Conservation (phyloP, 73 alveolate genomes). For the Blepharisma stoltei region DNA sequence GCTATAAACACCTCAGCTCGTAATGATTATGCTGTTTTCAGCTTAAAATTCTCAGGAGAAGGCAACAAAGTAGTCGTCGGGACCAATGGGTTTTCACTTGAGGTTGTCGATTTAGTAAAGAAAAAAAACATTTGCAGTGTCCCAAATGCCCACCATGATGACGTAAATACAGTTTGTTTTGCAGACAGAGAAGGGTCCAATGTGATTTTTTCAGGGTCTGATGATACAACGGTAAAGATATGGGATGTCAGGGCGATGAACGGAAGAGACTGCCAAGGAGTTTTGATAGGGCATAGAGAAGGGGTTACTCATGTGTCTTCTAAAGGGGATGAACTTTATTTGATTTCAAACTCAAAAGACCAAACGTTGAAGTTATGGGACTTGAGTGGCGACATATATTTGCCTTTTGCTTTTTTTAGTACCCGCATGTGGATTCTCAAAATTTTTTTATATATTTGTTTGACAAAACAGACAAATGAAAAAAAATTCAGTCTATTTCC, state of each 20-base stretch:
- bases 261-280: slow-evolving; percentile 52
- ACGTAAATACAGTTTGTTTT: slow-evolving; percentile 69
- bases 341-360: slow-evolving; percentile 78
- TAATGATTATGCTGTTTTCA: slow-evolving; percentile 45
- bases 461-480: too few species aligned
- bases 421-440: too few species aligned
- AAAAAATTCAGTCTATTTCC: too few species aligned
- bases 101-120: slow-evolving; percentile 47
- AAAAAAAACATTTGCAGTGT: slow-evolving; percentile 39
- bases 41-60: slow-evolving; percentile 65
- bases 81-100: slow-evolving; percentile 43
- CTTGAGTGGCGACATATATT: too few species aligned
- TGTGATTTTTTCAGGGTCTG: slow-evolving; percentile 74
- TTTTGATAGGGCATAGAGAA: slow-evolving; percentile 73
- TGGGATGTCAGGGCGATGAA: slow-evolving; percentile 66
- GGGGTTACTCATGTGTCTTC: slow-evolving; percentile 72
- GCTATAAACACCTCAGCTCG: not conserved
- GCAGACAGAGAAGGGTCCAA: slow-evolving; percentile 56
- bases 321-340: slow-evolving; percentile 59
- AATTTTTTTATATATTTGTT: too few species aligned
- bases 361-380: slow-evolving; percentile 70
- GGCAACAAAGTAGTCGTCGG: slow-evolving; percentile 58
- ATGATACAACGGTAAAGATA: slow-evolving; percentile 59
- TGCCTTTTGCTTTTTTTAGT: too few species aligned
- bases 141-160: slow-evolving; percentile 65